phyloP scores from a whole-genome alignment of 768 basidiomycete genomes.

The Mycena leptocephala region DNA sequence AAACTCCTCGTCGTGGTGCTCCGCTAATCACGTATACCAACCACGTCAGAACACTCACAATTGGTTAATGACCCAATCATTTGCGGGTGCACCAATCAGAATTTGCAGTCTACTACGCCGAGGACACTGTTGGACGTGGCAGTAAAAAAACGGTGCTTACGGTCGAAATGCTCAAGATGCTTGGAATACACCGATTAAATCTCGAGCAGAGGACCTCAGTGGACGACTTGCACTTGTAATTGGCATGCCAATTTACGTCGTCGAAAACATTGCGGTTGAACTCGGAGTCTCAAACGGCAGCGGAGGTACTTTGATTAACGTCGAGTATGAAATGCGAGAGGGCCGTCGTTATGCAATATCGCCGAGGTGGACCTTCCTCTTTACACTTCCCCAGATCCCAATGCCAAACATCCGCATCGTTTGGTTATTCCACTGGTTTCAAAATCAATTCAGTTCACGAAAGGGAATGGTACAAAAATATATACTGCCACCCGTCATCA shows the following conservation, averaged over 20 bases:
- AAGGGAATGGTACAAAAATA: not conserved
- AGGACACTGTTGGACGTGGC: not conserved
- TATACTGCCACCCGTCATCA: slow-evolving; percentile 18
- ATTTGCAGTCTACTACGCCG: not conserved
- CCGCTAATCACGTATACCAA: slow-evolving; percentile 34
- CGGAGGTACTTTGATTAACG: slow-evolving; percentile 17
- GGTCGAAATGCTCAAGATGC: slow-evolving; percentile 28
- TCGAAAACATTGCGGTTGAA: slow-evolving; percentile 36
- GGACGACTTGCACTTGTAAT: slow-evolving; percentile 30
- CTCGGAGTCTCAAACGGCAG: slow-evolving; percentile 36
- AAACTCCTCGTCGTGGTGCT: slow-evolving; percentile 9
- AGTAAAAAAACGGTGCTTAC: not conserved
- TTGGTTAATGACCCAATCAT: slow-evolving; percentile 25
- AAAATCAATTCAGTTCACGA: not conserved
- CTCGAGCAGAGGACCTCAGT: slow-evolving; percentile 26
- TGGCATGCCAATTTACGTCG: slow-evolving; percentile 37
- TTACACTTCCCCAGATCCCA: slow-evolving; percentile 8
- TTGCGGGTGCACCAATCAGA: slow-evolving; percentile 23
- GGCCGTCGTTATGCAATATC: slow-evolving; percentile 32
- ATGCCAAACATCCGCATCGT: slow-evolving; percentile 5
- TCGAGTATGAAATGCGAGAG: slow-evolving; percentile 15
- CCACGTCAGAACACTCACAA: slow-evolving; percentile 30
- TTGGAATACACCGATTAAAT: slow-evolving; percentile 32
- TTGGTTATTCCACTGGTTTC: not conserved
- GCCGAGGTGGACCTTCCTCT: slow-evolving; percentile 27